Conservation (phyloP, 2,329 filamentous ascomycete species). For the Diplocarpon rosae region DNA sequence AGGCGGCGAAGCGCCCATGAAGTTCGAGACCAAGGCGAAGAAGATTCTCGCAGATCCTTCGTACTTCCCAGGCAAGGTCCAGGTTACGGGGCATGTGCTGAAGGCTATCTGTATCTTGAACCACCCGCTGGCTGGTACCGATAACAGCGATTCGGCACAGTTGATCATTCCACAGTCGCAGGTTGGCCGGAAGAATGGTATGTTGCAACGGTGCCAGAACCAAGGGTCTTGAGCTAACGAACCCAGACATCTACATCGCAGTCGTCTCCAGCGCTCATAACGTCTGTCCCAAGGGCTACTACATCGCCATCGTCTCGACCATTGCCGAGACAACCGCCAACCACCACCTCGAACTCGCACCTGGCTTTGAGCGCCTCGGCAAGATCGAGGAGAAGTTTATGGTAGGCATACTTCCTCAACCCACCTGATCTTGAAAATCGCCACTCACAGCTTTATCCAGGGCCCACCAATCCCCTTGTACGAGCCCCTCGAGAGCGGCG, state of each 20-base stretch:
- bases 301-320: conserved; percentile 95
- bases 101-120: conserved; percentile 97
- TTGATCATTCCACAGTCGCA: conserved; percentile 97
- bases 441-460: conserved; percentile 27
- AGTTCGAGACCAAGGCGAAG: conserved; percentile 91
- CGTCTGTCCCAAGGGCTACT: conserved; percentile 98
- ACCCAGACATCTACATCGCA: conserved; percentile 84
- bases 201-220: background rate
- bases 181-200: conserved; percentile 90
- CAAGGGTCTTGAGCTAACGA: conserved; percentile 7
- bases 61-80: conserved; percentile 87
- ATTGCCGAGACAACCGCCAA: conserved; percentile 88
- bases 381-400: conserved; percentile 96
- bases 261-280: conserved; percentile 94
- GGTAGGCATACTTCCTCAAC: conserved; percentile 36
- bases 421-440: background rate
- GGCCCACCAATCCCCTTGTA: conserved; percentile 85
- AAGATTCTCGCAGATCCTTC: conserved; percentile 94
- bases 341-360: conserved; percentile 89
- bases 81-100: conserved; percentile 78
- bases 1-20: conserved; percentile 66
- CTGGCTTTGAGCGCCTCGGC: conserved; percentile 84
- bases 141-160: conserved; percentile 80
- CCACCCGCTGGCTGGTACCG: conserved; percentile 84
- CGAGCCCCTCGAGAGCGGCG: conserved; percentile 74